Conservation (phyloP, 192 early-diverging fungal species). For the Chytriomyces confervae region DNA sequence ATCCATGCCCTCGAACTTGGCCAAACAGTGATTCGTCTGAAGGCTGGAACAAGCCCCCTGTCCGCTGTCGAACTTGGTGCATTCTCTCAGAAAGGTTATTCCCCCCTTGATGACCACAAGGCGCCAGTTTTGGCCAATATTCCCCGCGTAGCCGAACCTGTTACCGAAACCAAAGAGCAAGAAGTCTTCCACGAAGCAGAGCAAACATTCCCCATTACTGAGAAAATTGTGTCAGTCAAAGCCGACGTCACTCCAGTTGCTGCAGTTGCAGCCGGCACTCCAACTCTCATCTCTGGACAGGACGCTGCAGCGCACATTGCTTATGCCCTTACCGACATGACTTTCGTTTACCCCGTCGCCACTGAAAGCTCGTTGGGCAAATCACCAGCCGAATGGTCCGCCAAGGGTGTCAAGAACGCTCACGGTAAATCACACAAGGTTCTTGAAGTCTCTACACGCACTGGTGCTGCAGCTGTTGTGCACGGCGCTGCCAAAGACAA, state of each 20-base stretch:
- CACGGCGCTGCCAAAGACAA: constrained; percentile 72
- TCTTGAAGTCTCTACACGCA: constrained; percentile 76
- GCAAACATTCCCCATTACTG: not conserved
- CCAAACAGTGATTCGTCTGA: constrained; percentile 36
- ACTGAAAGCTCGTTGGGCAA: constrained; percentile 69
- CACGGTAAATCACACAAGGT: constrained; percentile 72
- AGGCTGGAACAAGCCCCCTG: not conserved
- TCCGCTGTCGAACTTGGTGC: constrained; percentile 19
- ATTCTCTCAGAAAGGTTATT: constrained; percentile 71
- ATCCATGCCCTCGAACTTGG: constrained; percentile 34
- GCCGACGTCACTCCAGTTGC: not conserved
- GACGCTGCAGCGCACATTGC: constrained; percentile 76
- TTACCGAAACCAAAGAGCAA: not conserved
- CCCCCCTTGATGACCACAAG: constrained; percentile 75
- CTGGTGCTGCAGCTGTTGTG: constrained; percentile 78
- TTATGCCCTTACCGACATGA: constrained; percentile 77
- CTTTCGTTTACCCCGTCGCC: constrained; percentile 82
- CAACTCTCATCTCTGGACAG: constrained; percentile 58
- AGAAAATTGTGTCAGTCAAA: not conserved
- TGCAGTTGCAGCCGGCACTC: constrained; percentile 11
- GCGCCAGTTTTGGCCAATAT: constrained; percentile 47
- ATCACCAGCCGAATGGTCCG: constrained; percentile 68
- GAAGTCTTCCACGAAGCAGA: not conserved
- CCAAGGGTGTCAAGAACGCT: constrained; percentile 70
- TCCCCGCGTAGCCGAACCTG: not conserved